Percentiles rank a stretch among this genome's conserved stretches.
Evolutionary conservation across 2,329 filamentous ascomycete genomes (phyloP).

Genomic region (Tolypocladium ophioglossoides): DNA sequence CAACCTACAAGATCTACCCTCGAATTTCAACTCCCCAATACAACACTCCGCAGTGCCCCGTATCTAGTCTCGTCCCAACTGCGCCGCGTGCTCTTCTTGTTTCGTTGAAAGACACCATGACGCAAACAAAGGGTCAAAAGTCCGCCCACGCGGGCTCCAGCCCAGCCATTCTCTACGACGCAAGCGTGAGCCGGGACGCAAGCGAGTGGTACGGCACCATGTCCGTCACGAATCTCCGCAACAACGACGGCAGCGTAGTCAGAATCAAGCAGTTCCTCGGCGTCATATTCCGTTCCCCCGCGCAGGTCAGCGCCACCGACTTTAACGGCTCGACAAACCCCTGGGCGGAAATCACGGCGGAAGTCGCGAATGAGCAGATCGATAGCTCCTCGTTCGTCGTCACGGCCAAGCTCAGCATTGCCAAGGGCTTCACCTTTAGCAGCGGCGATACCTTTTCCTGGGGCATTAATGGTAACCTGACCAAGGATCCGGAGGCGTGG

Average conservation of each 20-base stretch:
- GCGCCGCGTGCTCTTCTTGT: no score
- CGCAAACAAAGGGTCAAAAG: no score
- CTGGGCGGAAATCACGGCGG: not conserved
- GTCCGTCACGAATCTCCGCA: not conserved
- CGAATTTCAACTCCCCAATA: no score
- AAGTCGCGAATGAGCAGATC: not conserved
- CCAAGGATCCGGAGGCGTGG: not conserved
- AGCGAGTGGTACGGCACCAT: not conserved
- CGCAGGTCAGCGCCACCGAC: not conserved
- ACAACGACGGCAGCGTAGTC: not conserved
- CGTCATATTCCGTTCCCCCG: not conserved
- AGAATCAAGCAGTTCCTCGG: not conserved
- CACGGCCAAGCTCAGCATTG: not conserved
- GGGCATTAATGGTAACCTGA: not conserved
- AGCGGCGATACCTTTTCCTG: not conserved
- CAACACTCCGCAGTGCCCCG: no score
- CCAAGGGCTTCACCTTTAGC: not conserved
- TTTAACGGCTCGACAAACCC: not conserved
- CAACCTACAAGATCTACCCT: no score
- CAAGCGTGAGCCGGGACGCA: not conserved
- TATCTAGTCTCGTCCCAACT: no score
- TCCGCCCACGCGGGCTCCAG: no score
- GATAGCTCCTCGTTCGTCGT: not conserved
- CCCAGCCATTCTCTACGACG: not conserved
- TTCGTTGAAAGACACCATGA: no score